These are phyloP conservation scores for Podaxis sp. DNA, from an alignment of 768 basidiomycete species.

Conservation along the genomic window DNA sequence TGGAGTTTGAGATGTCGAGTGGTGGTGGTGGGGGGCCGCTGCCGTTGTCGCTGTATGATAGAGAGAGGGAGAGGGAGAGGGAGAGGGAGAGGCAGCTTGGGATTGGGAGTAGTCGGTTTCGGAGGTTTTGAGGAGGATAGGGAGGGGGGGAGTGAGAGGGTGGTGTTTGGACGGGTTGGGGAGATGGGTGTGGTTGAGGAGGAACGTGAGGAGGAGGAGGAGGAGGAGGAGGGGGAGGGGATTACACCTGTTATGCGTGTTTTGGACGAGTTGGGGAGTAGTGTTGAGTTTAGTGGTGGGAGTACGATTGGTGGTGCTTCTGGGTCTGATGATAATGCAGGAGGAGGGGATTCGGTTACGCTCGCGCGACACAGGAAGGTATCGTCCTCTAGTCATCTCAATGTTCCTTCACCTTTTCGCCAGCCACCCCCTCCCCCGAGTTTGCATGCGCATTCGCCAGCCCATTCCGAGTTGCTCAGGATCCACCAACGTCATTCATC, in stretches of 20 bases:
- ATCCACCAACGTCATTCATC: neutral
- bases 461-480: neutral
- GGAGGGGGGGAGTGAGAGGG: neutral
- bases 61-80: neutral
- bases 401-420: neutral
- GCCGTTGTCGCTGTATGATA: neutral
- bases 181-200: neutral
- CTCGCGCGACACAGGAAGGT: neutral
- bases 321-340: no score
- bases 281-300: slow-evolving; percentile 1
- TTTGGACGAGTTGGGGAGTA: slow-evolving; percentile 2
- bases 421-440: no score
- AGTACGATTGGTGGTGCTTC: slow-evolving; percentile 1
- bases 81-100: slow-evolving; percentile 3
- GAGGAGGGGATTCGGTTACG: neutral
- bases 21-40: neutral
- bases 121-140: neutral
- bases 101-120: slow-evolving; percentile 12
- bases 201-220: neutral
- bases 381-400: neutral
- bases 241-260: slow-evolving; percentile 5
- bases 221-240: slow-evolving; percentile 1
- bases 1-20: slow-evolving; percentile 29
- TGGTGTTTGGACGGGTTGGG: neutral
- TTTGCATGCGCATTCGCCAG: neutral